A percentile compares a stretch with the other conserved stretches of the same genome.
Evolutionary conservation across 192 early-diverging fungal species (phyloP).

Genomic region (Entophlyctis luteolus): DNA sequence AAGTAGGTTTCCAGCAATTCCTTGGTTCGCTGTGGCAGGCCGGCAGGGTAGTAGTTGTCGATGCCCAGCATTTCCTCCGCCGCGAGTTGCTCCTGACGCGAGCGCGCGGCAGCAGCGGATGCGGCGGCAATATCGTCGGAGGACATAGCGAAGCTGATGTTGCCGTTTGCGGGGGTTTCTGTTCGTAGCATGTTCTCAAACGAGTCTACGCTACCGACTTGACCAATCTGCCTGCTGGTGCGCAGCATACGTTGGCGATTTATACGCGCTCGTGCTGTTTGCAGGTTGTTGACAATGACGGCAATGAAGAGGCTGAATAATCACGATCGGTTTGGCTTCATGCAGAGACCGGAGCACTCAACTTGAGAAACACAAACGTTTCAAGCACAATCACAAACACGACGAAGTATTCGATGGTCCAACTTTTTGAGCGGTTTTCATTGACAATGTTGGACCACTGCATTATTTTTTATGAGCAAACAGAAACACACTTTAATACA

Average conservation of each 20-base stretch:
- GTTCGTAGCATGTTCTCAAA: background rate
- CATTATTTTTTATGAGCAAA: background rate
- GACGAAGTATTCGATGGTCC: conserved; percentile 31
- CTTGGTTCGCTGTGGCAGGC: conserved; percentile 27
- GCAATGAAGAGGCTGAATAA: conserved; percentile 37
- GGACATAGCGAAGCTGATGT: background rate
- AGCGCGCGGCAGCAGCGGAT: background rate
- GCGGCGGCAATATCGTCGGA: background rate
- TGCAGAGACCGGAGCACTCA: background rate
- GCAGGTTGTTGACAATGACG: conserved; percentile 46
- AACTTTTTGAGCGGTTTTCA: conserved; percentile 28
- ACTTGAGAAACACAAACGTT: conserved; percentile 44
- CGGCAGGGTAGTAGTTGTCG: conserved; percentile 37
- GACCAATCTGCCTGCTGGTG: background rate
- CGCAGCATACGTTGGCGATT: background rate
- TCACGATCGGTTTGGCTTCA: background rate
- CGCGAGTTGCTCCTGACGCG: background rate
- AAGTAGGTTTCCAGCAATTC: conserved; percentile 35
- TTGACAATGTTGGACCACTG: conserved; percentile 35
- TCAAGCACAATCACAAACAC: conserved; percentile 34
- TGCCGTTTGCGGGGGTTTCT: background rate
- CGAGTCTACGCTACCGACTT: background rate
- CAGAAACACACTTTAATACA: background rate
- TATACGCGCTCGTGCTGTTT: conserved; percentile 16
- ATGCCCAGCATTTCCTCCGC: conserved; percentile 27